These are phyloP conservation scores for Fraxinus floribunda DNA, from an alignment of 305 asterid species.

Conservation along the genomic window DNA sequence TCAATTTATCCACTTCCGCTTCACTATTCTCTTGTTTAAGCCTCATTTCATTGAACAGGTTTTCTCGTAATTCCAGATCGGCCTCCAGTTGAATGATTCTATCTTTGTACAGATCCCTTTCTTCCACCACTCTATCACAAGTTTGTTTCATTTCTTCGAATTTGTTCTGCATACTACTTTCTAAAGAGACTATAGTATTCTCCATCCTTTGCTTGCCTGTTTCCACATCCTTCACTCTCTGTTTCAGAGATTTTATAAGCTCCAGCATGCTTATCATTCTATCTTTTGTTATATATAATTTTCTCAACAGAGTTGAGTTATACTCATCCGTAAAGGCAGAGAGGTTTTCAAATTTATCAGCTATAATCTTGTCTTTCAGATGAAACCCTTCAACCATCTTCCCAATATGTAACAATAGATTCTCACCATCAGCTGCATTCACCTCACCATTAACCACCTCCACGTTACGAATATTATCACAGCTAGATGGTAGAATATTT, in stretches of 20 bases:
- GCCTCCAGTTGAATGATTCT: conserved; percentile 53
- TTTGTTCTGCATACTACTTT: conserved; percentile 52
- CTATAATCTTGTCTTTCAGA: conserved; percentile 36
- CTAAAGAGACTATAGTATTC: conserved; percentile 45
- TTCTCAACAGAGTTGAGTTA: conserved; percentile 27
- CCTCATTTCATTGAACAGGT: conserved; percentile 44
- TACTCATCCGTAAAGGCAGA: conserved; percentile 32
- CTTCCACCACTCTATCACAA: conserved; percentile 49
- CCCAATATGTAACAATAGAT: conserved; percentile 22
- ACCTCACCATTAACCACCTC: conserved; percentile 30
- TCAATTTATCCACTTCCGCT: conserved; percentile 45
- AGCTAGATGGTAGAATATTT: conserved; percentile 21
- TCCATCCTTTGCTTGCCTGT: conserved; percentile 48
- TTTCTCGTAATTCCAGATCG: conserved; percentile 48
- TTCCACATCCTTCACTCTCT: conserved; percentile 49
- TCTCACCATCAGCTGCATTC: conserved; percentile 32
- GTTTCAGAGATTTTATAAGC: conserved; percentile 50
- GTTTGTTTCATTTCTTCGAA: conserved; percentile 50
- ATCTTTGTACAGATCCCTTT: conserved; percentile 50
- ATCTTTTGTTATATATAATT: conserved; percentile 40
- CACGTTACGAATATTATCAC: conserved; percentile 20
- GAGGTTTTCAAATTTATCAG: conserved; percentile 32
- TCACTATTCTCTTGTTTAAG: conserved; percentile 46
- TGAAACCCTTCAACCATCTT: conserved; percentile 40
- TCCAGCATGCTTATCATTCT: conserved; percentile 35